Percentiles rank a stretch among this genome's conserved stretches.
phyloP scores from a whole-genome alignment of 1,139 yeast genomes.

The Yamadazyma diospyri region DNA sequence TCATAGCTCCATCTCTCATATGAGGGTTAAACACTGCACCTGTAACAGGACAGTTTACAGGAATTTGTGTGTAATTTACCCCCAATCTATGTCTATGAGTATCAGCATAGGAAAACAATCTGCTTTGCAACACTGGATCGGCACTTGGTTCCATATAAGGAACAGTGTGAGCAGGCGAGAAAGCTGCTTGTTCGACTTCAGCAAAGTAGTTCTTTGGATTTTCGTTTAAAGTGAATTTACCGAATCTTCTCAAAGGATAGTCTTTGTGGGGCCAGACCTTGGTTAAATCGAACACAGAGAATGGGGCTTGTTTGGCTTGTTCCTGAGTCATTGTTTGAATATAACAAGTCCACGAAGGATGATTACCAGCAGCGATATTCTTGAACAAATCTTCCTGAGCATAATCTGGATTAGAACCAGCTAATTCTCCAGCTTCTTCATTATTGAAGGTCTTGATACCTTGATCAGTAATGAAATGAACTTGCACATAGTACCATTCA shows the following conservation, averaged over 20 bases:
- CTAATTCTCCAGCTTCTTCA: conserved; percentile 56
- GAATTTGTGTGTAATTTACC: conserved; percentile 66
- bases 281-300: conserved; percentile 68
- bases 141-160: conserved; percentile 84
- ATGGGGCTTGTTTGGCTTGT: conserved; percentile 57
- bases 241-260: conserved; percentile 73
- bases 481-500: conserved; percentile 64
- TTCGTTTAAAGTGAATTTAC: conserved; percentile 64
- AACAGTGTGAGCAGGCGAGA: conserved; percentile 79
- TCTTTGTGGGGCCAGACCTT: conserved; percentile 80
- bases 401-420: conserved; percentile 63
- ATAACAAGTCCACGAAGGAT: conserved; percentile 63
- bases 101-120: conserved; percentile 83
- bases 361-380: conserved; percentile 55
- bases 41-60: conserved; percentile 63
- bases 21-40: conserved; percentile 54
- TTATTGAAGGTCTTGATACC: conserved; percentile 53
- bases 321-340: conserved; percentile 67
- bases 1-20: conserved; percentile 87
- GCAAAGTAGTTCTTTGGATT: conserved; percentile 79
- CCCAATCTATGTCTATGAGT: conserved; percentile 71
- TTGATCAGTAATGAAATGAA: conserved; percentile 58
- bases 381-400: conserved; percentile 64
- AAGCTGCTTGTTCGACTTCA: conserved; percentile 79
- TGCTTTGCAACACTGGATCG: conserved; percentile 82